A percentile compares a stretch with the other conserved stretches of the same genome.
phyloP scores from a whole-genome alignment of 139 green algal species.

The Bryopsis sp. region DNA sequence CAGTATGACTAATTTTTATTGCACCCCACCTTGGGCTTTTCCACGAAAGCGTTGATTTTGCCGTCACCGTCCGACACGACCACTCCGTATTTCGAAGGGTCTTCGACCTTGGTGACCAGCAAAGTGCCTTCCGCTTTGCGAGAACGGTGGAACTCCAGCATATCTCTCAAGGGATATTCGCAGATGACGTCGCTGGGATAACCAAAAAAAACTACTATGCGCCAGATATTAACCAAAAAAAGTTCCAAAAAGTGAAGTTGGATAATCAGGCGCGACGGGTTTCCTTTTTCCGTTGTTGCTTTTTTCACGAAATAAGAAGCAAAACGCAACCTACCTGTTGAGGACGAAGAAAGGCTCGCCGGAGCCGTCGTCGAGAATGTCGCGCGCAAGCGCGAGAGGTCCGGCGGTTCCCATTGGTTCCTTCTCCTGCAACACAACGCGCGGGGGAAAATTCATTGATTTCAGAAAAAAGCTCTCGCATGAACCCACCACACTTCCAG shows the following conservation, averaged over 20 bases:
- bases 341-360: constrained; percentile 94
- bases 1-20: too few relatives aligned
- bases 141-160: constrained; percentile 74
- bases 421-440: constrained; percentile 63
- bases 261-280: too few relatives aligned
- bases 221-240: too few relatives aligned
- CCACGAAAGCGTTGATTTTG: constrained; percentile 88
- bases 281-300: too few relatives aligned
- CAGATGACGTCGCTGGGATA: constrained; percentile 93
- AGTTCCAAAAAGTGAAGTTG: too few relatives aligned
- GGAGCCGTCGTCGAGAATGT: constrained; percentile 78
- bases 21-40: constrained; percentile 82
- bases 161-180: constrained; percentile 86
- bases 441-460: too few relatives aligned
- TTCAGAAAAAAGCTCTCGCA: too few relatives aligned
- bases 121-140: constrained; percentile 84
- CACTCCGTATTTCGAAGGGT: constrained; percentile 97
- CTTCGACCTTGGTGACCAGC: constrained; percentile 91
- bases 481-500: too few relatives aligned
- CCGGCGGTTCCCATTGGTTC: constrained; percentile 97
- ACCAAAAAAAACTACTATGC: too few relatives aligned
- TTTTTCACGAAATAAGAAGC: too few relatives aligned
- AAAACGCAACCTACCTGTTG: constrained; percentile 67
- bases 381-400: constrained; percentile 75
- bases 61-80: constrained; percentile 81